Percentiles rank a stretch among this genome's conserved stretches.
These are phyloP conservation scores for Tuber umbilicatum DNA, from an alignment of 495 filamentous ascomycete species.

Conservation along the genomic window DNA sequence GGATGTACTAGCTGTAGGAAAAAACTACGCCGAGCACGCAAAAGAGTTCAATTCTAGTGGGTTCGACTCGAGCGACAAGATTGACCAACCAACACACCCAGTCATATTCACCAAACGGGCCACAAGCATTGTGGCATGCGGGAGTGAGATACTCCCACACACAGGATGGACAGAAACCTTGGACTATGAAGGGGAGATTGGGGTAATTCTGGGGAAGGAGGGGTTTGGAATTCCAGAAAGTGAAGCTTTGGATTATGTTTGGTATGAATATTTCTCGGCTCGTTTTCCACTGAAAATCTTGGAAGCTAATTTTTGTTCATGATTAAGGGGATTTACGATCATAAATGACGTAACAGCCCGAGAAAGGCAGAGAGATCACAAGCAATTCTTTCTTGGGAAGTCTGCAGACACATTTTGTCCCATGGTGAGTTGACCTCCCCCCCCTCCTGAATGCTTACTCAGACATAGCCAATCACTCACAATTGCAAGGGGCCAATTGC, in stretches of 20 bases:
- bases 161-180: slow-evolving; percentile 48
- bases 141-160: slow-evolving; percentile 48
- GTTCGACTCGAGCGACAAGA: slow-evolving; percentile 50
- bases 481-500: slow-evolving; percentile 49
- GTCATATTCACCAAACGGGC: slow-evolving; percentile 54
- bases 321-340: slow-evolving; percentile 49
- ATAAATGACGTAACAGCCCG: slow-evolving; percentile 55
- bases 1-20: slow-evolving; percentile 52
- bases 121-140: slow-evolving; percentile 50
- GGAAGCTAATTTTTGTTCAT: slow-evolving; percentile 8
- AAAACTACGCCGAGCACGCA: slow-evolving; percentile 54
- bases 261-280: slow-evolving; percentile 28
- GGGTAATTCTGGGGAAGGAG: slow-evolving; percentile 51
- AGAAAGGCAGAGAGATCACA: slow-evolving; percentile 53
- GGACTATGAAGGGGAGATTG: slow-evolving; percentile 57
- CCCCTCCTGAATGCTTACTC: background rate
- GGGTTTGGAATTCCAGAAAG: slow-evolving; percentile 47
- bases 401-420: slow-evolving; percentile 54
- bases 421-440: slow-evolving; percentile 42
- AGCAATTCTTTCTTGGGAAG: slow-evolving; percentile 56
- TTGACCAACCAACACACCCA: slow-evolving; percentile 47
- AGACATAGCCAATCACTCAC: slow-evolving; percentile 4
- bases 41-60: slow-evolving; percentile 51
- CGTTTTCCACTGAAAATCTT: background rate
- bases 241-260: slow-evolving; percentile 51